A percentile compares a stretch with the other conserved stretches of the same genome.
Evolutionary conservation across 129 eudicot genomes (phyloP).

Genomic region (Apium graveolens): DNA sequence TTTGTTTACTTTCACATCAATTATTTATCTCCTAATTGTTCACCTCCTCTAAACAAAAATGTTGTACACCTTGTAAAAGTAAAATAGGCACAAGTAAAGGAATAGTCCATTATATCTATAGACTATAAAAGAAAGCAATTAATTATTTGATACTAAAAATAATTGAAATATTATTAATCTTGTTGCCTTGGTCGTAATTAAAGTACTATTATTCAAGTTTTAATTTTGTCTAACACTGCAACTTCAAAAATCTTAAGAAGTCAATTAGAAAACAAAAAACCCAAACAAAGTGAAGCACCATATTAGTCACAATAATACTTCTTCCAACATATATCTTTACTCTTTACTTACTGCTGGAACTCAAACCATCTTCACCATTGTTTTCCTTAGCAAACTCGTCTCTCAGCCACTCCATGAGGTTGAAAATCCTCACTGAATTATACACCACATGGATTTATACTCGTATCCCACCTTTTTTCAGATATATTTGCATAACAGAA

Average conservation of each 20-base stretch:
- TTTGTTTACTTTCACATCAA: too few species aligned
- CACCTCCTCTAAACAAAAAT: too few species aligned
- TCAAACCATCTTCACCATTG: constrained; percentile 7
- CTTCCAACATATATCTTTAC: constrained; percentile 54
- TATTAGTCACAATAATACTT: constrained; percentile 47
- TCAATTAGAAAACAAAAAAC: constrained; percentile 61
- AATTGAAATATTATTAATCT: too few species aligned
- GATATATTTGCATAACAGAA: constrained; percentile 54
- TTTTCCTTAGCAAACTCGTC: constrained; percentile 35
- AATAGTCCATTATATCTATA: too few species aligned
- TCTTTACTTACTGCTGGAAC: constrained; percentile 5
- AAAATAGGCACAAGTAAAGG: too few species aligned
- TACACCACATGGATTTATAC: constrained; percentile 74
- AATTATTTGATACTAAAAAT: too few species aligned
- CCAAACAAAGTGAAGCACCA: constrained; percentile 70
- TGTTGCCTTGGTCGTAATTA: not conserved
- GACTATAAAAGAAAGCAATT: too few species aligned
- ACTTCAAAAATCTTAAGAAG: constrained; percentile 58
- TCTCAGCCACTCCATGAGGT: constrained; percentile 58
- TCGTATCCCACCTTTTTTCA: constrained; percentile 60
- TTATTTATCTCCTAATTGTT: too few species aligned
- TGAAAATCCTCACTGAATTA: constrained; percentile 57
- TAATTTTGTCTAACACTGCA: constrained; percentile 2
- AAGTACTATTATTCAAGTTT: not conserved
- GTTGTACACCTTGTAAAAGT: too few species aligned